Evolutionary conservation across 768 basidiomycete genomes (phyloP).

Genomic region (Russula virescens): DNA sequence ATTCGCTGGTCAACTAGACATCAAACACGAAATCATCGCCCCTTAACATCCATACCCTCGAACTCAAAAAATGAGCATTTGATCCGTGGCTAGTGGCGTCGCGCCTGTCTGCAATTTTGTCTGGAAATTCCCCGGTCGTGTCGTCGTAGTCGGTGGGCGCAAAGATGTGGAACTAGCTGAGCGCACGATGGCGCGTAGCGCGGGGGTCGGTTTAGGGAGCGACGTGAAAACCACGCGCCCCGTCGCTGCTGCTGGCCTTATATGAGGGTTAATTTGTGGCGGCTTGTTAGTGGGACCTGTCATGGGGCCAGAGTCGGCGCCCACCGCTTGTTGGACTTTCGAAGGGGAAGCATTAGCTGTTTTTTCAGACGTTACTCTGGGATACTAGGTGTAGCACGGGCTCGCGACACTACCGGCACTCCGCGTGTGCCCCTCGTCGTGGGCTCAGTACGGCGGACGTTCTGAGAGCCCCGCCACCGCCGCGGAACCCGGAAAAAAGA

Average conservation of each 20-base stretch:
- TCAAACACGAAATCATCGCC: constrained; percentile 14
- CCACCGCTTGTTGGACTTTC: not conserved
- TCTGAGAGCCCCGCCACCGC: not conserved
- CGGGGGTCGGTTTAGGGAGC: not conserved
- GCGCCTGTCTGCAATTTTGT: not conserved
- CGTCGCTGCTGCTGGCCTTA: not conserved
- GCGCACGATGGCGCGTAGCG: not conserved
- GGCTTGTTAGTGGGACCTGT: not conserved
- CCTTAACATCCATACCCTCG: not conserved
- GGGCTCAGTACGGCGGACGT: not conserved
- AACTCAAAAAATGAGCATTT: constrained; percentile 1
- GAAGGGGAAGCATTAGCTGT: not conserved
- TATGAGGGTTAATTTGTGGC: not conserved
- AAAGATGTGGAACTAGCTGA: constrained; percentile 6
- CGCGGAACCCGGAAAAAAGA: not conserved
- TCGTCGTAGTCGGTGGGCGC: not conserved
- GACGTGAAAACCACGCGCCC: not conserved
- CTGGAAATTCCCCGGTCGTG: not conserved
- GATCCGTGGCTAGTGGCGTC: not conserved
- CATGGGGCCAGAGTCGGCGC: not conserved
- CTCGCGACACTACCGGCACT: not conserved
- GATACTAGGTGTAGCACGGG: not conserved
- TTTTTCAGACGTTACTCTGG: not conserved
- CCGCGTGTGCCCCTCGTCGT: not conserved
- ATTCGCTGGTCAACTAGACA: constrained; percentile 3